Evolutionary conservation across 306 rosid genomes (phyloP).

Genomic region (Rosa chinensis): DNA sequence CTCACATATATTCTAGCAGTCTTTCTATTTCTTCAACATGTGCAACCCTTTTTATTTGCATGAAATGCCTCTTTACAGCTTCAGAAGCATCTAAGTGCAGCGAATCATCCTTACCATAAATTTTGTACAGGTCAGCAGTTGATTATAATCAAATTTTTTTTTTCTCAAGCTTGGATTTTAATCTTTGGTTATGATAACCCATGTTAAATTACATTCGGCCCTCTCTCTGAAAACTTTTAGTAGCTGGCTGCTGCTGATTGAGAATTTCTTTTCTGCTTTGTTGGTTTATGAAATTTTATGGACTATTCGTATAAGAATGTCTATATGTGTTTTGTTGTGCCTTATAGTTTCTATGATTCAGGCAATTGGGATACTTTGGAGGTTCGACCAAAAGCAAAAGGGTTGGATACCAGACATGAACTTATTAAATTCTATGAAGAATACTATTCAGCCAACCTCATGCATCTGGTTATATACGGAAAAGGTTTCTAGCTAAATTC

Average conservation of each 20-base stretch:
- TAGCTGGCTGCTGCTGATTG: not conserved
- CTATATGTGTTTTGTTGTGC: constrained; percentile 17
- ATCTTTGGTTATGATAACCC: not conserved
- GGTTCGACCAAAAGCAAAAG: constrained; percentile 80
- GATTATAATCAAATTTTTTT: not conserved
- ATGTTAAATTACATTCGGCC: not conserved
- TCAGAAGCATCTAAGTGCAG: constrained; percentile 75
- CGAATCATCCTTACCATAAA: constrained; percentile 84
- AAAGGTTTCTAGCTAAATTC: constrained; percentile 54
- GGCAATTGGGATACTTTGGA: constrained; percentile 98
- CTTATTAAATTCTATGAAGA: constrained; percentile 76
- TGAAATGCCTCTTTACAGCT: constrained; percentile 64
- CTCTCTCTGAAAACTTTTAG: not conserved
- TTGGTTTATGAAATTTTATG: not conserved
- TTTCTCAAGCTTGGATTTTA: not conserved
- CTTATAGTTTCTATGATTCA: constrained; percentile 26
- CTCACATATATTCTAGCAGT: not conserved
- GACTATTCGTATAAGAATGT: constrained; percentile 2
- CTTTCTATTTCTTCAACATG: constrained; percentile 11
- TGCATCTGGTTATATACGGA: constrained; percentile 79
- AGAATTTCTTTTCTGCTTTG: not conserved
- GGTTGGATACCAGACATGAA: constrained; percentile 80
- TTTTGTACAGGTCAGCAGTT: constrained; percentile 79
- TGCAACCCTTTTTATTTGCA: constrained; percentile 19
- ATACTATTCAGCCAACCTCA: constrained; percentile 85